Base-by-base conservation (phyloP, 352 stramenopile genomes). In the Globisporangium acanthophoron region DNA sequence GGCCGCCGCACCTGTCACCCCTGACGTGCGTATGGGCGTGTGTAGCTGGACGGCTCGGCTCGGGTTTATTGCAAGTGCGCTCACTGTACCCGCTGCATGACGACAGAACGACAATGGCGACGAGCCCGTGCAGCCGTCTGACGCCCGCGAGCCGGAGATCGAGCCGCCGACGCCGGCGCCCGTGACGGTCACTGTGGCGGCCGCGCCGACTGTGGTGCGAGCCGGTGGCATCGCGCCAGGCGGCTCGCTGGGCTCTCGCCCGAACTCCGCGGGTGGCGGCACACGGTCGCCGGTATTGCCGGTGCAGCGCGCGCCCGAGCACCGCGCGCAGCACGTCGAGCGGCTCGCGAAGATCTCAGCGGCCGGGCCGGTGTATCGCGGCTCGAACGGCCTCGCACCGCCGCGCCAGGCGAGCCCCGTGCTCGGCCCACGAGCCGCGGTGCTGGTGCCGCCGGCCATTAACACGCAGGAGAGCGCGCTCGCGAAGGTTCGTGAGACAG, bases 281-380 rank as follows among this genome's bases (percentile, higher is more conserved):
- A 27, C 67, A 20, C 73, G 71, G 1, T 76, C 74, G 12, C 62
- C 74, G 29, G 71, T 82, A 20, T 59, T 86, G 20, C 68, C 75
- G 20, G 68, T 83, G 48, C 73, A 81, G 45, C 66, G 60, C 43
- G 65, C 58, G 21, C 39, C 56, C 44, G 59, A 66, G 39, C 61
- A 69, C 39, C 49, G 40, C 13, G 18, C 27, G 6, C 27, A 56
- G 20, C 58, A 62, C 47, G 67, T 81, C 1, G 80, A 90, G 58
- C 74, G 80, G 21, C 69, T 90, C 18, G 66, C 73, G 0, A 88
- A 88, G 69, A 90, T 88, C 39, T 77, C 76, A 37, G 83, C 75
- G 11, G 65, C 72, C 0, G 63, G 63, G 1, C 70, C 74, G 31
- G 57, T 80, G 21, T 80, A 80, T n/a, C 74, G 72, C 44, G 39